Conservation (phyloP, 2,329 filamentous ascomycete species). For the Rugonectria rugulosa region DNA sequence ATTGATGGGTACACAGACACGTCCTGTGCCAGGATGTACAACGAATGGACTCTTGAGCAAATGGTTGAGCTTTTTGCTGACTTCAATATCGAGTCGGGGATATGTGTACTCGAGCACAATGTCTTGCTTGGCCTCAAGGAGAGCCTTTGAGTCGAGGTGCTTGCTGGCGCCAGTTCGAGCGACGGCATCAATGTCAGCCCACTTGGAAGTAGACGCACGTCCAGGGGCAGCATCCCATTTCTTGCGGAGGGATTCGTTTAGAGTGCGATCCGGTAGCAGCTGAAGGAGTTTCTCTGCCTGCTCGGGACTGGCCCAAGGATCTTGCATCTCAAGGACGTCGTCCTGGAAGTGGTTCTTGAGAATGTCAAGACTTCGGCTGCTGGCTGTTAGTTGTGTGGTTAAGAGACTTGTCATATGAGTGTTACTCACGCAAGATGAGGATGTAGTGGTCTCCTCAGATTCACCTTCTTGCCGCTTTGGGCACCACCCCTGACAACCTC, state of each 20-base stretch:
- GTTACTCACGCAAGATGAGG: constrained; percentile 77
- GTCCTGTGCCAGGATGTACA: constrained; percentile 90
- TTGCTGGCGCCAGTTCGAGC: constrained; percentile 79
- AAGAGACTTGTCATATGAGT: not conserved
- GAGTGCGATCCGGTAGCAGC: constrained; percentile 81
- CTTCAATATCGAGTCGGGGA: constrained; percentile 93
- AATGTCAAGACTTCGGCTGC: constrained; percentile 81
- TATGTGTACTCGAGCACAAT: constrained; percentile 98
- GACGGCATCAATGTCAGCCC: constrained; percentile 89
- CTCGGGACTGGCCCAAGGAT: constrained; percentile 79
- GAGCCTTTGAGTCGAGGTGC: constrained; percentile 73
- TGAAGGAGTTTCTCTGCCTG: constrained; percentile 80
- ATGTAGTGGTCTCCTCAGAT: constrained; percentile 83
- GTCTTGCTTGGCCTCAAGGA: constrained; percentile 92
- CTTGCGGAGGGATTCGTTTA: constrained; percentile 81
- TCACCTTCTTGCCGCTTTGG: constrained; percentile 87
- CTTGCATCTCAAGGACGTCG: constrained; percentile 83
- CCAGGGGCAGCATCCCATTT: constrained; percentile 90
- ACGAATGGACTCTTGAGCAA: constrained; percentile 97
- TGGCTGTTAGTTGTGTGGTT: constrained; percentile 22
- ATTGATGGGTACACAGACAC: constrained; percentile 96
- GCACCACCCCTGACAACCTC: constrained; percentile 89
- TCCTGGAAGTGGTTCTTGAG: constrained; percentile 84
- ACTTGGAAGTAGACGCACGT: constrained; percentile 81
- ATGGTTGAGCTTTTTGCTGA: constrained; percentile 98